Base-by-base conservation (phyloP, 139 green algal species). In the Desmodesmus armatus region DNA sequence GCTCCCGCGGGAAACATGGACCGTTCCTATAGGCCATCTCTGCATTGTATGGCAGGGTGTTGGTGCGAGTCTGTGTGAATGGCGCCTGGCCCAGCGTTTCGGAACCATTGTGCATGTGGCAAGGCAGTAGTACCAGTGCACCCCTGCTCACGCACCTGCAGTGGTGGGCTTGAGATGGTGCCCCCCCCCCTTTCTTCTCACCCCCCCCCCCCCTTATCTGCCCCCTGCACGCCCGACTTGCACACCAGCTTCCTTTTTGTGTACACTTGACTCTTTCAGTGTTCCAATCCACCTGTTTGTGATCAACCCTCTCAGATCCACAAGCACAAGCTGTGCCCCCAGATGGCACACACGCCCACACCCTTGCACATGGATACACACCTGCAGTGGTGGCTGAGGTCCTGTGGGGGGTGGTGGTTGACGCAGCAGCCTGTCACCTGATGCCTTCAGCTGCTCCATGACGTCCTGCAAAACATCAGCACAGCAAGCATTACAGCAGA, bases 391-490 rank as follows among this genome's bases (percentile, higher is more conserved):
- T 2, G 93, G 85, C 13, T 89, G 88, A 2, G 97, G 89, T 83
- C 96, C 93, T 7, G 80, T 53, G 3, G 94, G 91, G 23, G 94
- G 92, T 44, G 82, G 94, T 31, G 95, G 93, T 73, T 92, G 87
- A 1, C 92, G 88, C 58, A 93, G 79, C 62, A 97, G 91, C 87
- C 93, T 90, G 74, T 96, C 94, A 1, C 92, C 94, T 0, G 89
- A 75, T 2, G 87, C 73, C 17, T 87, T 89, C 43, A 98, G 80
- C 85, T 96, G 90, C 77, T n/a, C n/a, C n/a, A n/a, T n/a, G n/a
- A n/a, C n/a, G n/a, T n/a, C n/a, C n/a, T n/a, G n/a, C n/a, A n/a
- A n/a, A n/a, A n/a, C n/a, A n/a, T n/a, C n/a, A n/a, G n/a, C n/a
- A n/a, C n/a, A n/a, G n/a, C n/a, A n/a, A n/a, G n/a, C n/a, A n/a